Base-by-base conservation (phyloP, 2,329 filamentous ascomycete genomes). In the Diaporthe eres region DNA sequence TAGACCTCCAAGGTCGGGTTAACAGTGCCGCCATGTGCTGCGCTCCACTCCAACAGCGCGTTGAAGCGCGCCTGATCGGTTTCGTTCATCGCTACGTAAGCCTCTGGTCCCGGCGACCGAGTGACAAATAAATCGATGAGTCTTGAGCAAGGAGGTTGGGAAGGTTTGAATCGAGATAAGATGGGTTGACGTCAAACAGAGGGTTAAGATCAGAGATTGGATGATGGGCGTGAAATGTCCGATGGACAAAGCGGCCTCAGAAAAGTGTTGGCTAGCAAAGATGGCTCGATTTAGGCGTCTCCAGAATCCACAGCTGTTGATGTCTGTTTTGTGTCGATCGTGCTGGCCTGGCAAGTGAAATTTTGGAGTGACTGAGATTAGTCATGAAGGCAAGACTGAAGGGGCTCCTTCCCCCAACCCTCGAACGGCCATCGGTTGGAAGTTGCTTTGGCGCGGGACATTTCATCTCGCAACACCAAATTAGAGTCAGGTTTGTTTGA, bases 1-100 rank as follows among this genome's bases (percentile, higher is more conserved):
- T 88, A 89, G 67, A 93, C 83, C 75, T 91, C 87, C 37, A 92
- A 84, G 0, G 84, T 82, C 0, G 86, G 85, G 78, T 92, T 87
- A 37, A 92, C 83, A 7, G 75, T 75, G 17, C 87, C 89, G 9
- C 88, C 87, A 74, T 88, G 83, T 1, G 81, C 79, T 34, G 78
- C 80, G 6, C 87, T 87, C 90, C 90, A 92, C 7, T 80, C 75
- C n/a, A 88, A 77, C 7, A 92, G 87, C 15, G 77, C 79, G 3
- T 79, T 61, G 51, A 85, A 83, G 1, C 79, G 80, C 6, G 71
- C 49, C 31, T 79, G 75, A 2, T 81, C 78, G 15, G 72, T 51
- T 22, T 77, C 67, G 13, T 80, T 82, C 82, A 83, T 83, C 10
- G 10, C 22, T 5, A 31, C 8, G 15, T 55, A 4, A 9, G 2